Conservation (phyloP, 495 filamentous ascomycete species). For the Staphylotrichum longicolle region DNA sequence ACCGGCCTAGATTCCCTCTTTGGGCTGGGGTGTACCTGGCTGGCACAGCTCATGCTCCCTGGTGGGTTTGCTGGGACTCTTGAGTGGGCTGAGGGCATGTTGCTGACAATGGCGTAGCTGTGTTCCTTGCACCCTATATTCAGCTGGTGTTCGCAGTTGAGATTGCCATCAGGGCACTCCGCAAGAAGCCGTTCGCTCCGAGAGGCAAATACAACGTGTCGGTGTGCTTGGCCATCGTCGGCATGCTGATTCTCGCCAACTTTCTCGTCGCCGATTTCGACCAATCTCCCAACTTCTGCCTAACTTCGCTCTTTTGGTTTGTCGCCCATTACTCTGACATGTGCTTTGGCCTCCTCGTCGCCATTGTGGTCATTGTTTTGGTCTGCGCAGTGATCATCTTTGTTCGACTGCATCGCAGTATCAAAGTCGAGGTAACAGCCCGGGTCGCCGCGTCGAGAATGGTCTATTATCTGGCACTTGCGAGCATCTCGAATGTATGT, state of each 20-base stretch:
- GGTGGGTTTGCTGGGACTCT: constrained; percentile 34
- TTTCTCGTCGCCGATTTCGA: constrained; percentile 46
- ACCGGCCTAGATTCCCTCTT: constrained; percentile 42
- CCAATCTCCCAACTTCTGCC: constrained; percentile 41
- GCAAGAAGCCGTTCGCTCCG: constrained; percentile 39
- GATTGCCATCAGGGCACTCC: constrained; percentile 41
- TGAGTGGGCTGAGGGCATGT: no score
- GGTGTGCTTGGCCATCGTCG: constrained; percentile 42
- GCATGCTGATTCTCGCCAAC: constrained; percentile 38
- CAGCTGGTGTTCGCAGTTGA: constrained; percentile 48
- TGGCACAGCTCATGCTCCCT: constrained; percentile 48
- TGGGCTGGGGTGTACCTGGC: constrained; percentile 39
- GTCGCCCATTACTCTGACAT: constrained; percentile 44
- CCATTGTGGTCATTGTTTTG: constrained; percentile 34
- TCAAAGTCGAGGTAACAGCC: constrained; percentile 43
- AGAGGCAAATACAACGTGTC: constrained; percentile 44
- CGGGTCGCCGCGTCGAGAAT: constrained; percentile 45
- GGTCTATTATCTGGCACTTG: constrained; percentile 48
- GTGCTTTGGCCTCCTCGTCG: constrained; percentile 41
- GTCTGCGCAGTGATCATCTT: constrained; percentile 38
- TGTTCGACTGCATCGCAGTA: constrained; percentile 38
- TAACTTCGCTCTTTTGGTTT: constrained; percentile 52
- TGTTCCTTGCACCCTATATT: constrained; percentile 49
- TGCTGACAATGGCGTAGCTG: constrained; percentile 35
- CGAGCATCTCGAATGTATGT: constrained; percentile 44